phyloP scores from a whole-genome alignment of 176 grass and related monocot genomes.

The Aegilops longissima region DNA sequence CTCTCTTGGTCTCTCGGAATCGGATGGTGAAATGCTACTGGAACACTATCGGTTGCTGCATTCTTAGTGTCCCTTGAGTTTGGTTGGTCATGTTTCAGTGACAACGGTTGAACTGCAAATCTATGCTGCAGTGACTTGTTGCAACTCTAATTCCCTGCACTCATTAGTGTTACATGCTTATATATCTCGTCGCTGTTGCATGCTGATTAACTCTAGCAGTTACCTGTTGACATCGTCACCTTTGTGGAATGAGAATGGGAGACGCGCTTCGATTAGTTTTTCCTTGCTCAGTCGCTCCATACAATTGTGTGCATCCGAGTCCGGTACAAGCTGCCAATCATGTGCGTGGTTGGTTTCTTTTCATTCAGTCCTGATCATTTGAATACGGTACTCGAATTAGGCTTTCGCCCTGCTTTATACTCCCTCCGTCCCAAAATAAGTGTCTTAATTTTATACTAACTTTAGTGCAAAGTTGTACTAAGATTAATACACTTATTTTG shows the following conservation, averaged over 20 bases:
- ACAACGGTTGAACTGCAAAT: background rate
- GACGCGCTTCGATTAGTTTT: background rate
- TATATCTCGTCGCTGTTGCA: background rate
- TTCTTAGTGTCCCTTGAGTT: background rate
- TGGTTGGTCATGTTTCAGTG: background rate
- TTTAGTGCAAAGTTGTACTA: too few species aligned
- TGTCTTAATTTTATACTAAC: too few species aligned
- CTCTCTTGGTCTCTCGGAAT: background rate
- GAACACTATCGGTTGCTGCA: background rate
- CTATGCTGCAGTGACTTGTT: background rate
- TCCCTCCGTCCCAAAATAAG: too few species aligned
- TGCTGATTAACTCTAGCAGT: background rate
- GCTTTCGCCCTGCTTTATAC: too few species aligned
- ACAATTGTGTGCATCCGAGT: background rate
- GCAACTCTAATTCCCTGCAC: background rate
- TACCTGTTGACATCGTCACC: background rate
- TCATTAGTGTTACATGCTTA: background rate
- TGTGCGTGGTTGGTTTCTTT: background rate
- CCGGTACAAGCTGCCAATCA: background rate
- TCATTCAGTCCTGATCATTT: background rate
- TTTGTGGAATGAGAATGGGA: background rate
- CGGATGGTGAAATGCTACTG: background rate
- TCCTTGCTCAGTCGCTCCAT: background rate
- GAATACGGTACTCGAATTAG: background rate
- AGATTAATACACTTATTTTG: too few species aligned